Conservation (phyloP, 2,329 filamentous ascomycete species). For the Harringtonia lauricola region DNA sequence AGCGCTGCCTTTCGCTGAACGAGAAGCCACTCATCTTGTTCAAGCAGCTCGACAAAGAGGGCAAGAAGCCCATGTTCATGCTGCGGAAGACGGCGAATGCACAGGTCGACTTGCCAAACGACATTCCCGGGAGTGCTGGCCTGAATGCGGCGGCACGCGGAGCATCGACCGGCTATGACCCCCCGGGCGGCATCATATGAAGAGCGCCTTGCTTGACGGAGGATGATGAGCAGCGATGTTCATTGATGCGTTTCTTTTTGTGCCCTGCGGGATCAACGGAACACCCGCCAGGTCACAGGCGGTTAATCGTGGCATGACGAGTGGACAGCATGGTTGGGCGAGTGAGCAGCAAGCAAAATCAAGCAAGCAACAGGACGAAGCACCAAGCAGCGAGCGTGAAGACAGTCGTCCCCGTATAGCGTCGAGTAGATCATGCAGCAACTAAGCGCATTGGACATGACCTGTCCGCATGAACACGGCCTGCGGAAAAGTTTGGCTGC, state of each 20-base stretch:
- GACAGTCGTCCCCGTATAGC: no score
- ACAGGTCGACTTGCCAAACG: constrained; percentile 29
- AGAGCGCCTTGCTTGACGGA: not conserved
- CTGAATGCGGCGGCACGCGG: constrained; percentile 33
- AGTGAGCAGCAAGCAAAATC: not conserved
- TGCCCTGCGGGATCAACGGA: no score
- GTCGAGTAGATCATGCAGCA: no score
- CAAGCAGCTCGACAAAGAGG: constrained; percentile 94
- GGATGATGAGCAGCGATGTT: not conserved
- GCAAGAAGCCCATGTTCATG: constrained; percentile 99
- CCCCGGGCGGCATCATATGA: constrained; percentile 49
- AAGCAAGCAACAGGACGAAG: not conserved
- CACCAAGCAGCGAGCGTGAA: not conserved
- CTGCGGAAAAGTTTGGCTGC: no score
- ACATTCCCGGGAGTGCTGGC: constrained; percentile 42
- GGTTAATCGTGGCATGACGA: not conserved
- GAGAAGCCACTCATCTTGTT: constrained; percentile 94
- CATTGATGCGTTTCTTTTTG: no score
- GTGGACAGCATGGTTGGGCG: not conserved
- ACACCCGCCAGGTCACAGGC: no score
- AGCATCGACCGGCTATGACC: constrained; percentile 38
- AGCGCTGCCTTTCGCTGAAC: constrained; percentile 81
- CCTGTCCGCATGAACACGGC: no score
- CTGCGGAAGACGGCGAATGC: constrained; percentile 56
- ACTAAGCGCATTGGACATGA: no score